A percentile compares a stretch with the other conserved stretches of the same genome.
These are phyloP conservation scores for Picochlorum sp. DNA, from an alignment of 139 green algal genomes.

Conservation along the genomic window DNA sequence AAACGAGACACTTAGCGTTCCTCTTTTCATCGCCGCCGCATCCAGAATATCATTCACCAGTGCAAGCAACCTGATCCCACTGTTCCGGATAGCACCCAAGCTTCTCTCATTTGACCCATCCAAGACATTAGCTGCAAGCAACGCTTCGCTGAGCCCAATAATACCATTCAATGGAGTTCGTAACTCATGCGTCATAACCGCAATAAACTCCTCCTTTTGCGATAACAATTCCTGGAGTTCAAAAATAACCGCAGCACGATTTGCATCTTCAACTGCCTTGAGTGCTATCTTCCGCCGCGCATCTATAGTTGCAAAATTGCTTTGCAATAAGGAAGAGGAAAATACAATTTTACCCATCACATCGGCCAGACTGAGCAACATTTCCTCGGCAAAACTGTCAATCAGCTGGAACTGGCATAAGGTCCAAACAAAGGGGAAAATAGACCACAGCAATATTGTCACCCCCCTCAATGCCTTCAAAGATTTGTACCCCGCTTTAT, in stretches of 20 bases:
- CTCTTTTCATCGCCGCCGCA: constrained; percentile 32
- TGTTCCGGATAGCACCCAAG: constrained; percentile 16
- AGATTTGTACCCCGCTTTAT: neutral
- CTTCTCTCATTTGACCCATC: neutral
- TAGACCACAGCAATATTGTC: constrained; percentile 18
- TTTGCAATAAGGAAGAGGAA: constrained; percentile 14
- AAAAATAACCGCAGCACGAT: constrained; percentile 20
- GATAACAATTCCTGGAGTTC: constrained; percentile 26
- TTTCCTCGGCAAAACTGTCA: constrained; percentile 7
- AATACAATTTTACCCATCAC: constrained; percentile 26
- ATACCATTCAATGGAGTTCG: constrained; percentile 74
- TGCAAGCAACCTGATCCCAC: constrained; percentile 34
- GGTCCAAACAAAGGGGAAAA: constrained; percentile 20
- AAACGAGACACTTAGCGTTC: neutral
- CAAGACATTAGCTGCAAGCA: constrained; percentile 8
- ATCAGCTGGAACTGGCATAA: constrained; percentile 17
- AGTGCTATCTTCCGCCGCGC: constrained; percentile 16
- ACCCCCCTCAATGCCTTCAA: constrained; percentile 14
- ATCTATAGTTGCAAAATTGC: constrained; percentile 30
- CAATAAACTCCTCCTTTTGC: constrained; percentile 70
- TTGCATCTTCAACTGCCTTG: constrained; percentile 23
- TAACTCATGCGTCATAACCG: constrained; percentile 62
- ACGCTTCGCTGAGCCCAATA: constrained; percentile 38
- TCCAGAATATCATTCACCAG: constrained; percentile 63
- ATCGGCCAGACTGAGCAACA: constrained; percentile 18